Percentiles rank a stretch among this genome's conserved stretches.
phyloP scores from a whole-genome alignment of 495 filamentous ascomycete genomes.

The Collariella sp. region DNA sequence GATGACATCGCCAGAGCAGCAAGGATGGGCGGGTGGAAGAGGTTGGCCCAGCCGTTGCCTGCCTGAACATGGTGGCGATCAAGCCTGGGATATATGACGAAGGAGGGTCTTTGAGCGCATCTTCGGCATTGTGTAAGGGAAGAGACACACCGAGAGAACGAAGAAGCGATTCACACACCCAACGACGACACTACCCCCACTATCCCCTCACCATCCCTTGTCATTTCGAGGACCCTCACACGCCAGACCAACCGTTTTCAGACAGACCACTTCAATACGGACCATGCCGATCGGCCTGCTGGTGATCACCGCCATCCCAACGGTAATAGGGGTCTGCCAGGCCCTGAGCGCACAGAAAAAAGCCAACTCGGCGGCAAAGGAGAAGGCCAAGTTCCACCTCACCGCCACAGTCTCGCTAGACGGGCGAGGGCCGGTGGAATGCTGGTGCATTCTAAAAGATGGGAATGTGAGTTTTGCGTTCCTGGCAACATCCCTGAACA shows the following conservation, averaged over 20 bases:
- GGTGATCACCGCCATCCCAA: slow-evolving; percentile 39
- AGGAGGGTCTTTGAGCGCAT: neutral
- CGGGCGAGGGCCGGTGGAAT: slow-evolving; percentile 28
- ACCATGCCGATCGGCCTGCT: slow-evolving; percentile 41
- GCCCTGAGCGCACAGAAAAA: slow-evolving; percentile 45
- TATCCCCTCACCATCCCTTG: neutral
- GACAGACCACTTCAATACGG: neutral
- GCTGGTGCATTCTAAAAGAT: slow-evolving; percentile 36
- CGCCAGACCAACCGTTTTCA: neutral
- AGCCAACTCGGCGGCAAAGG: slow-evolving; percentile 39
- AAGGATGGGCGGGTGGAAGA: too few relatives aligned
- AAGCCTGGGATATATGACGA: neutral
- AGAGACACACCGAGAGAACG: neutral
- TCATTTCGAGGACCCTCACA: neutral
- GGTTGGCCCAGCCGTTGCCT: neutral
- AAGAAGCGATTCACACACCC: neutral
- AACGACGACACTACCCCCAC: neutral
- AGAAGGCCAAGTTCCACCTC: slow-evolving; percentile 44
- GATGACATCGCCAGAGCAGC: slow-evolving; percentile 9
- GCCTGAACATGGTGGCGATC: neutral
- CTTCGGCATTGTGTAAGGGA: neutral
- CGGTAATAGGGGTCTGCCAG: slow-evolving; percentile 43
- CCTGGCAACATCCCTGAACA: neutral
- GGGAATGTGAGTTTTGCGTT: slow-evolving; percentile 34
- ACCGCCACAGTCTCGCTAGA: slow-evolving; percentile 39